Conservation (phyloP, 345 rosid genomes). For the Citrus mangshanensis region DNA sequence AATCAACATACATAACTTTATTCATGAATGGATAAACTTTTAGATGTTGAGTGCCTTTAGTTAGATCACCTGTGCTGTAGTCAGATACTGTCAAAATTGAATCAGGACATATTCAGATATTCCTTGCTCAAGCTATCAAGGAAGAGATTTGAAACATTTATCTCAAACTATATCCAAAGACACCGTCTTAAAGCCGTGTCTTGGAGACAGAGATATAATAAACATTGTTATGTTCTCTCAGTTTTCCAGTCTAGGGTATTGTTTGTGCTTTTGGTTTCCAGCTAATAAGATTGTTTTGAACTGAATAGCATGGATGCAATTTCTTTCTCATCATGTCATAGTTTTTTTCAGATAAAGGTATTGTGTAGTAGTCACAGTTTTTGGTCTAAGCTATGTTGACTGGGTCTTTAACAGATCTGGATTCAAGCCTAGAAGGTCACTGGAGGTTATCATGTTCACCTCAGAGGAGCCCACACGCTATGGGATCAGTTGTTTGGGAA, state of each 20-base stretch:
- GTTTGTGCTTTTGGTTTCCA: not conserved
- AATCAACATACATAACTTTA: not conserved
- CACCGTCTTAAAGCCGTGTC: not conserved
- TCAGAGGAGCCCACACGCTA: slow-evolving; percentile 97
- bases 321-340: slow-evolving; percentile 4
- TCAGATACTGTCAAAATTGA: not conserved
- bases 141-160: not conserved
- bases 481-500: slow-evolving; percentile 96
- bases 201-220: not conserved
- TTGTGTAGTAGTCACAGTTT: not conserved
- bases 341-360: not conserved
- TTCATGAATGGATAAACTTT: not conserved
- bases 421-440: slow-evolving; percentile 75
- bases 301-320: not conserved
- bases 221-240: not conserved
- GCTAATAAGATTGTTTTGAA: not conserved
- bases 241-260: not conserved
- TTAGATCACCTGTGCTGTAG: not conserved
- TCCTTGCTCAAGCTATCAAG: not conserved
- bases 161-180: not conserved
- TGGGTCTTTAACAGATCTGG: slow-evolving; percentile 53
- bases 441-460: slow-evolving; percentile 84
- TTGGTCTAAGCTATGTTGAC: slow-evolving; percentile 13
- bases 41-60: not conserved
- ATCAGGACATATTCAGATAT: not conserved